A percentile compares a stretch with the other conserved stretches of the same genome.
phyloP scores from a whole-genome alignment of 768 basidiomycete genomes.

The Gloeostereum incarnatum region DNA sequence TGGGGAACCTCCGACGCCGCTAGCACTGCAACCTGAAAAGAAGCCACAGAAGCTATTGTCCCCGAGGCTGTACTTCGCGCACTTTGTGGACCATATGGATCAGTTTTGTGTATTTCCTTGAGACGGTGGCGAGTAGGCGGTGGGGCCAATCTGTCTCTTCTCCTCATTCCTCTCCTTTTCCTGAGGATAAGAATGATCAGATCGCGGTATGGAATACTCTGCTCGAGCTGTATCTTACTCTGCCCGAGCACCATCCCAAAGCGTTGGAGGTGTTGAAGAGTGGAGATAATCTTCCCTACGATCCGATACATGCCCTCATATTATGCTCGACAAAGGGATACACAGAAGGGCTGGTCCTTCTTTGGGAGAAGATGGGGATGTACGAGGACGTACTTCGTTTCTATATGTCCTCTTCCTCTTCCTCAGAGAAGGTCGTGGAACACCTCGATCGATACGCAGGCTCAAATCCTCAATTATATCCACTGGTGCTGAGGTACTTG shows the following conservation, averaged over 20 bases:
- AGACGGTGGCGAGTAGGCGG: conserved; percentile 69
- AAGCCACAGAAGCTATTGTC: conserved; percentile 52
- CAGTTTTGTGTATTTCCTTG: conserved; percentile 84
- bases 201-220: conserved; percentile 92
- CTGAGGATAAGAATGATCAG: conserved; percentile 59
- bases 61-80: conserved; percentile 83
- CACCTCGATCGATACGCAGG: conserved; percentile 69
- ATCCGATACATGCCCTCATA: conserved; percentile 88
- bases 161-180: conserved; percentile 14
- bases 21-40: conserved; percentile 42
- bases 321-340: conserved; percentile 82
- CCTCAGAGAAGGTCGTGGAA: conserved; percentile 54
- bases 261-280: conserved; percentile 66
- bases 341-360: conserved; percentile 74
- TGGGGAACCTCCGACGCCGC: conserved; percentile 23
- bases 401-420: conserved; percentile 53
- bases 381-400: conserved; percentile 91
- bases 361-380: conserved; percentile 95
- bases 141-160: conserved; percentile 68
- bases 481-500: conserved; percentile 82
- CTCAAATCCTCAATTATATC: conserved; percentile 68
- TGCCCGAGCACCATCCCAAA: conserved; percentile 43
- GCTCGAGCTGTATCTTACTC: conserved; percentile 81
- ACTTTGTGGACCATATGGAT: conserved; percentile 83
- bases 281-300: conserved; percentile 61